Percentiles rank a stretch among this genome's conserved stretches.
Evolutionary conservation across 768 basidiomycete species (phyloP).

Genomic region (Megacollybia marginata): DNA sequence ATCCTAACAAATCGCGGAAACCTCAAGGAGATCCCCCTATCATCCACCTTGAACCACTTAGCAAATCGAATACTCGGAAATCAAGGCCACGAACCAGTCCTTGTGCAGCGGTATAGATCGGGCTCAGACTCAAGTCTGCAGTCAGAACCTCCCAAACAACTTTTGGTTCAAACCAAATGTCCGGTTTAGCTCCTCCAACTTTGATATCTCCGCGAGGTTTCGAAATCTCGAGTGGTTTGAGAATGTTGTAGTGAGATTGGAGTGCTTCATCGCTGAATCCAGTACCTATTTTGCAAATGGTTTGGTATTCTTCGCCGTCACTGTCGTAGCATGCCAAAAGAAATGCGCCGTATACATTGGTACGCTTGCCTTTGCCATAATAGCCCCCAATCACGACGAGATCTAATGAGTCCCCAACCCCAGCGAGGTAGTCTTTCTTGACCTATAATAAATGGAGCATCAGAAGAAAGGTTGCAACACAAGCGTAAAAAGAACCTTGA

Average conservation of each 20-base stretch:
- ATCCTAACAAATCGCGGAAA: slow-evolving; percentile 93
- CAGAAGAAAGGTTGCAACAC: neutral
- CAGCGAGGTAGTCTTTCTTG: slow-evolving; percentile 97
- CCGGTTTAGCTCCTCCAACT: slow-evolving; percentile 89
- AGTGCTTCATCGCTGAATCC: slow-evolving; percentile 94
- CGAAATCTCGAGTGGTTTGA: slow-evolving; percentile 69
- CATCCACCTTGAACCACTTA: slow-evolving; percentile 53
- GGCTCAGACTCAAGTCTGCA: slow-evolving; percentile 94
- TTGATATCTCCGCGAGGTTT: slow-evolving; percentile 80
- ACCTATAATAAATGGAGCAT: slow-evolving; percentile 44
- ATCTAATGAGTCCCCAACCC: slow-evolving; percentile 95
- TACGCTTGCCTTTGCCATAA: slow-evolving; percentile 96
- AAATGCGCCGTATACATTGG: slow-evolving; percentile 96
- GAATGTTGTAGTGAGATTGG: slow-evolving; percentile 68
- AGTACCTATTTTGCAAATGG: slow-evolving; percentile 98
- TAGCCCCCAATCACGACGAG: slow-evolving; percentile 97
- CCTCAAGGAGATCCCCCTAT: slow-evolving; percentile 89
- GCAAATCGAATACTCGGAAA: slow-evolving; percentile 2
- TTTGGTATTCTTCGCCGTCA: slow-evolving; percentile 91
- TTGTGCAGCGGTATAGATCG: slow-evolving; percentile 91
- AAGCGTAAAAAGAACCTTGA: slow-evolving; percentile 60
- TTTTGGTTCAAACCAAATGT: slow-evolving; percentile 97
- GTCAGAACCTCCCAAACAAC: slow-evolving; percentile 98
- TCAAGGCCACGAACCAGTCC: slow-evolving; percentile 56
- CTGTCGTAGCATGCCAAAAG: slow-evolving; percentile 94